Evolutionary conservation across 2,329 filamentous ascomycete genomes (phyloP), one percentile per base, ranked within the genome.

Genomic region (Colletotrichum sp.): DNA sequence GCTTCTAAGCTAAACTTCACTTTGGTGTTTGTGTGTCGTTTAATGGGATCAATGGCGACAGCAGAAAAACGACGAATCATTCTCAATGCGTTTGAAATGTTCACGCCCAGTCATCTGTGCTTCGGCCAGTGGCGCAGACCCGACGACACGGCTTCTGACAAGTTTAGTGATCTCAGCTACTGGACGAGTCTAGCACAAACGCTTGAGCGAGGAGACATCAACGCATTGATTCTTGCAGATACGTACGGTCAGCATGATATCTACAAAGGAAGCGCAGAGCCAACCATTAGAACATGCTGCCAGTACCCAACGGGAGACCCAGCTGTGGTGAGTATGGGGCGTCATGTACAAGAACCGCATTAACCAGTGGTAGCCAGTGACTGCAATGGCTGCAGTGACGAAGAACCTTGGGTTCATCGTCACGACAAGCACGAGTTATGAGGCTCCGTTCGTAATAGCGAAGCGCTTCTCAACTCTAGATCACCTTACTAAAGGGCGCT

Each of bases 261-360:
- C 1, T 72, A 72, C 52, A 87, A 3, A 91, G 88, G 44, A 80
- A 92, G 7, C 90, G 92, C 78, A 89, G 91, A 71, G 92, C 90
- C 79, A 92, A 68, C 63, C 8, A 65, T 93, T 76, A 86, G 90
- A 4, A 85, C 90, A 26, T 92, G 90, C 2, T 91, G 91, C 0
- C 92, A 93, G 79, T 93, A 91, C 90, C 92, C 92, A 0, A 87
- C 93, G 81, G 92, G 90, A 0, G 92, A 94, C 80, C 92, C 92
- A 0, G 89, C 89, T 0, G 92, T 93, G 79, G 90, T 92, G 79
- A 34, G 63, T 12, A 49, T 12, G 39, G 39, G 3, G 2, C 6
- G 9, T n/a, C 18, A 49, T 18, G 9, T 49, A 49, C 9, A 1
- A 49, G 9, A 49, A 49, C 18, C 18, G 2, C 1, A 10, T 10